phyloP scores from a whole-genome alignment of 225 moss, liverwort and hornwort genomes.

The Thuidium tamariscinum region DNA sequence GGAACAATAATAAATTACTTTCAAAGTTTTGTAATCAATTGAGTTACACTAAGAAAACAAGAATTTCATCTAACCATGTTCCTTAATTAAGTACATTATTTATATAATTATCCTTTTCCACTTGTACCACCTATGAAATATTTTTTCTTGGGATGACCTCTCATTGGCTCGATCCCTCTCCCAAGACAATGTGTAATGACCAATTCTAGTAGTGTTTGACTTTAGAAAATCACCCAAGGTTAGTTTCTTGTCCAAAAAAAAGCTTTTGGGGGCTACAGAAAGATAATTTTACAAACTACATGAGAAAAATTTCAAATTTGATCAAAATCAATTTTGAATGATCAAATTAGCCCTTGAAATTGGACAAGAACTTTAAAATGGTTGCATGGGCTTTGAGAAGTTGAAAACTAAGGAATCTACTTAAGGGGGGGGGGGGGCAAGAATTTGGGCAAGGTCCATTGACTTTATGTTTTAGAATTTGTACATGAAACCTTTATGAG shows the following conservation, averaged over 20 bases:
- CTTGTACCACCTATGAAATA: too few relatives aligned
- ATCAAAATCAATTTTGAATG: rapidly evolving
- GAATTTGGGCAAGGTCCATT: too few relatives aligned
- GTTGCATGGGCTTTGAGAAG: rapidly evolving
- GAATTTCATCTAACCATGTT: rapidly evolving
- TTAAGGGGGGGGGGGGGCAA: too few relatives aligned
- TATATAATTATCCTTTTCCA: rapidly evolving
- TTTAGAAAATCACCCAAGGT: background rate
- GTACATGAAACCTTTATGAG: too few relatives aligned
- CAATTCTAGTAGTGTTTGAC: background rate
- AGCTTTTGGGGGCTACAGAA: rapidly evolving
- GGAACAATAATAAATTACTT: background rate
- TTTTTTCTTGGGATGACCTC: background rate
- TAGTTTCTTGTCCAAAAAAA: background rate
- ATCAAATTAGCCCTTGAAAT: rapidly evolving
- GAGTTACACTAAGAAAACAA: background rate
- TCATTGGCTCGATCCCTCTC: too few relatives aligned
- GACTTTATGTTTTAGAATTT: too few relatives aligned
- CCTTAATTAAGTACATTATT: background rate
- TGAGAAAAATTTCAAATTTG: too few relatives aligned
- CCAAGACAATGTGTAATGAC: background rate
- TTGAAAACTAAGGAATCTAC: background rate
- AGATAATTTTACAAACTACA: background rate
- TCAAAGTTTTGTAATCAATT: background rate
- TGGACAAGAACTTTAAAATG: background rate